Base-by-base conservation (phyloP, 2,329 filamentous ascomycete species). In the Dactylellina cionopaga region DNA sequence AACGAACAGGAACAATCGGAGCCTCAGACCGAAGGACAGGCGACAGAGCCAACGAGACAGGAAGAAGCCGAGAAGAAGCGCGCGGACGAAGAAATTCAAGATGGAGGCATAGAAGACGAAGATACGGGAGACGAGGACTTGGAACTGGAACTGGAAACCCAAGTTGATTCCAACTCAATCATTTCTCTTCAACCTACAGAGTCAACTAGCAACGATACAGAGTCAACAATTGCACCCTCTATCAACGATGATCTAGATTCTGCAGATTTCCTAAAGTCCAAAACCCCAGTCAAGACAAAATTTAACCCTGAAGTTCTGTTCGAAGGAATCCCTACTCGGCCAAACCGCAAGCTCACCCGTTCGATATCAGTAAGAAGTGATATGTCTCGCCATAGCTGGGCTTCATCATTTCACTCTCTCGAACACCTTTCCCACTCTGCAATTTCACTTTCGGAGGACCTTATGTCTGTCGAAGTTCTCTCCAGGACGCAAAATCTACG, bases 401-500 rank as follows among this genome's bases (percentile, higher is more conserved):
- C 69, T 5, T 74, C 69, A 2, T 74, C 69, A 10, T 73, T 56
- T 29, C 54, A 60, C 47, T 74, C 69, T 15, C 60, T 74, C 27
- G 69, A 74, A 25, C 69, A 68, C 24, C 62, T 72, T n/a, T 74
- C 60, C 1, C 69, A 74, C 25, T 62, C 58, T 17, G 68, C 69
- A 3, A 39, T 59, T 22, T 74, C 62, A 19, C 55, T 74, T 13
- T 39, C 60, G 5, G 69, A 74, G 24, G 69, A 74, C 13, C 62
- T 74, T n/a, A 74, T 64, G 55, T 77, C 76, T 1, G 62, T 71
- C 5, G 76, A 77, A 29, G 84, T 82, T 10, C 76, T 85, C 37
- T 82, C 83, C 9, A 83, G 82, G 74, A 85, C 84, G 2, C 87
- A 89, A 78, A 86, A 88, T 70, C 78, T 81, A 22, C 82, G 85